These are phyloP conservation scores for Epichloe uncinata DNA, from an alignment of 2,329 filamentous ascomycete species.

Conservation along the genomic window DNA sequence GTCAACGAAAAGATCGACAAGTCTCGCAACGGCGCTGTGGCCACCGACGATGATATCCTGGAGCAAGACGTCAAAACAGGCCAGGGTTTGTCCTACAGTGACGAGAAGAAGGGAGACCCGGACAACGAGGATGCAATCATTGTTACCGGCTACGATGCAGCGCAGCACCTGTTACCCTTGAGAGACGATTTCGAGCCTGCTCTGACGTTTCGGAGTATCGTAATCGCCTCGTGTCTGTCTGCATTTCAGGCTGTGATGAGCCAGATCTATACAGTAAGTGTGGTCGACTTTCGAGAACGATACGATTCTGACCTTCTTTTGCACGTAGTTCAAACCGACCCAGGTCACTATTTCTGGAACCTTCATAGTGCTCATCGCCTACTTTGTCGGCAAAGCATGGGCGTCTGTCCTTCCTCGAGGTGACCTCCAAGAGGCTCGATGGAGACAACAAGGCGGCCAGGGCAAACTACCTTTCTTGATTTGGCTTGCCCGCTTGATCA, in stretches of 20 bases:
- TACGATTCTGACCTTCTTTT: neutral
- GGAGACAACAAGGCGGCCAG: constrained; percentile 27
- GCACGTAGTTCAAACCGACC: constrained; percentile 38
- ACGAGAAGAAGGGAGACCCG: constrained; percentile 17
- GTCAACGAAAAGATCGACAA: neutral
- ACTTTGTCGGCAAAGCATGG: constrained; percentile 35
- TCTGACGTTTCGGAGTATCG: constrained; percentile 38
- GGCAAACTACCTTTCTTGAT: constrained; percentile 30
- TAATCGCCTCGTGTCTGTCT: constrained; percentile 34
- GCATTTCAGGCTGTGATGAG: constrained; percentile 41
- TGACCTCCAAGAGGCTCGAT: constrained; percentile 33
- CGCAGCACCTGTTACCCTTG: constrained; percentile 33
- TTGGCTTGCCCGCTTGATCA: constrained; percentile 29
- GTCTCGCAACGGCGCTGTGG: neutral
- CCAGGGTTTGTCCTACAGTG: constrained; percentile 7
- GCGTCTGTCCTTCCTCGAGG: constrained; percentile 26
- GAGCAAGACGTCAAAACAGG: neutral
- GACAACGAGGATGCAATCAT: constrained; percentile 31
- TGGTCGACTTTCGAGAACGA: too few relatives aligned
- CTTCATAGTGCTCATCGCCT: constrained; percentile 44
- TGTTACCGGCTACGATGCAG: constrained; percentile 36
- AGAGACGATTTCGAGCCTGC: constrained; percentile 39
- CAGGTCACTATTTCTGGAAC: constrained; percentile 33
- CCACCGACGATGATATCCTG: neutral
- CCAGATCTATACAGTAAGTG: constrained; percentile 37